A percentile compares a stretch with the other conserved stretches of the same genome.
Conservation (phyloP, 768 basidiomycete species). For the Pleurotus platypus region DNA sequence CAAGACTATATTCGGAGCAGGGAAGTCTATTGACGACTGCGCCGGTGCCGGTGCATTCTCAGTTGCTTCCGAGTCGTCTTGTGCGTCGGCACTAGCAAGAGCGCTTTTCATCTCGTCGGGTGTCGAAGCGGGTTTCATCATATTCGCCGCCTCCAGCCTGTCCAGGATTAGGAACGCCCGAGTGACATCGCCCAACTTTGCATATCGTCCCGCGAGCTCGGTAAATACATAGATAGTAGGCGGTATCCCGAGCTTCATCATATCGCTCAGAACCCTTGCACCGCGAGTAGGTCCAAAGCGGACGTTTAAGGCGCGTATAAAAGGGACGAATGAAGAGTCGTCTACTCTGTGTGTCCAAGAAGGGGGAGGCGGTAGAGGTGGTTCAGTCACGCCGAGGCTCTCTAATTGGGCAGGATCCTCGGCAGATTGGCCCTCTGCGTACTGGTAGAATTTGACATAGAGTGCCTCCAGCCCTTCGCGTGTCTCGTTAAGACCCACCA, state of each 20-base stretch:
- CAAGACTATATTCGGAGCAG: slow-evolving; percentile 25
- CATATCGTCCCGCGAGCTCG: slow-evolving; percentile 44
- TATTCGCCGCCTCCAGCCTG: slow-evolving; percentile 27
- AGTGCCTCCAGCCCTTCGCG: slow-evolving; percentile 27
- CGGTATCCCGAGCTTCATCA: slow-evolving; percentile 40
- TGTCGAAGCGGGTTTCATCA: not conserved
- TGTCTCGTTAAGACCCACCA: slow-evolving; percentile 19
- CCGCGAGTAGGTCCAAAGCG: slow-evolving; percentile 27
- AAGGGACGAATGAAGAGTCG: slow-evolving; percentile 46
- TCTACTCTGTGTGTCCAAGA: slow-evolving; percentile 25
- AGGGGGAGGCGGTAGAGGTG: slow-evolving; percentile 21
- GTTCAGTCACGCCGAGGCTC: slow-evolving; percentile 7
- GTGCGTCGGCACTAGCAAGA: not conserved
- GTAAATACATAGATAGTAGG: slow-evolving; percentile 48
- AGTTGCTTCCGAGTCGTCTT: not conserved
- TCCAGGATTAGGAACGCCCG: slow-evolving; percentile 39
- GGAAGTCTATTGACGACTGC: slow-evolving; percentile 10
- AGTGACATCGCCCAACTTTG: slow-evolving; percentile 29
- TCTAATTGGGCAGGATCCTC: slow-evolving; percentile 3
- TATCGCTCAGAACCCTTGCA: slow-evolving; percentile 44
- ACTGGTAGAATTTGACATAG: slow-evolving; percentile 40
- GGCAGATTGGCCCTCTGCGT: slow-evolving; percentile 12
- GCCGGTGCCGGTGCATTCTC: slow-evolving; percentile 1
- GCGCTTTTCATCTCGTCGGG: not conserved
- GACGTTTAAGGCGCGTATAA: slow-evolving; percentile 39